phyloP scores from a whole-genome alignment of 441 rosid genomes.

The Jatropha podagrica region DNA sequence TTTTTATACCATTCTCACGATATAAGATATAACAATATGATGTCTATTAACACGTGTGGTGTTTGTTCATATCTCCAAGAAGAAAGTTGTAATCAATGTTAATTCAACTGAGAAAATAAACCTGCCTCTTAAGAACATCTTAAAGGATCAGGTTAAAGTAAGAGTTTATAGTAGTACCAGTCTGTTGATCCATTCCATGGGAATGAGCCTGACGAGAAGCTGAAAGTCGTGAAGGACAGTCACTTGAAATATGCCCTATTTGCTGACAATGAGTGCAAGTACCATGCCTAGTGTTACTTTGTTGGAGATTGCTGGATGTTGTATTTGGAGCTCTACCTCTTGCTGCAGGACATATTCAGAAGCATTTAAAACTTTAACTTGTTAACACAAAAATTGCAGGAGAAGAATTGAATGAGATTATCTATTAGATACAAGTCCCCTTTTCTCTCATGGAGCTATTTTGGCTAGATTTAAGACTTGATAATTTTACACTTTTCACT shows the following conservation, averaged over 20 bases:
- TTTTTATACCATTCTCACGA: background rate
- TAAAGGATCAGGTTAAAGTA: background rate
- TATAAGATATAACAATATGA: background rate
- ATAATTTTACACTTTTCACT: too few relatives aligned
- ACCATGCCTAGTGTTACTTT: slow-evolving; percentile 50
- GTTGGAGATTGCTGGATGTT: slow-evolving; percentile 49
- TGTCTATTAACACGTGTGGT: background rate
- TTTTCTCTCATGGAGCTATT: background rate
- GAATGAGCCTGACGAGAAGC: slow-evolving; percentile 46
- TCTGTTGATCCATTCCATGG: slow-evolving; percentile 41
- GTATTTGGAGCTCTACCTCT: slow-evolving; percentile 56
- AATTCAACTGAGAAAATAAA: background rate
- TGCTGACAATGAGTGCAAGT: slow-evolving; percentile 76
- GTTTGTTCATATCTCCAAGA: too few relatives aligned
- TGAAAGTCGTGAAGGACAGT: slow-evolving; percentile 64
- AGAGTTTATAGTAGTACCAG: slow-evolving; percentile 41
- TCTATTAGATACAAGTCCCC: background rate
- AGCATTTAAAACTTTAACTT: background rate
- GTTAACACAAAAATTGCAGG: background rate
- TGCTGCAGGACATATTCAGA: slow-evolving; percentile 36
- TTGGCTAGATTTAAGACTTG: background rate
- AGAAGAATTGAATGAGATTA: background rate
- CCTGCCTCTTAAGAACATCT: background rate
- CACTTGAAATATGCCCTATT: slow-evolving; percentile 67
- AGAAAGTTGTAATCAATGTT: too few relatives aligned